Percentiles rank a stretch among this genome's conserved stretches.
Conservation (phyloP, 176 grass and related monocot species). For the Lolium perenne region DNA sequence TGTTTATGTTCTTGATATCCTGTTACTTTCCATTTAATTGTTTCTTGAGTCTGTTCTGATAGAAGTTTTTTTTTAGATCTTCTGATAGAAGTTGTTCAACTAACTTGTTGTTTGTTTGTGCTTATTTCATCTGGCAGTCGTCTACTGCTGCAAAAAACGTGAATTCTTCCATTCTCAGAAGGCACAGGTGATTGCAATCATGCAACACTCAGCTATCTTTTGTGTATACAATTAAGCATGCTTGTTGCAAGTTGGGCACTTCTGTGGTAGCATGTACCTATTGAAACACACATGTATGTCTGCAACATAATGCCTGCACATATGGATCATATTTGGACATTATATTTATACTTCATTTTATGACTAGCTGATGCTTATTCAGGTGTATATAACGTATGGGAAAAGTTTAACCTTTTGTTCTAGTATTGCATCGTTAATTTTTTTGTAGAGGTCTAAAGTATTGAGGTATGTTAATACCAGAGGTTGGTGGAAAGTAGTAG, state of each 20-base stretch:
- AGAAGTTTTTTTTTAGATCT: neutral
- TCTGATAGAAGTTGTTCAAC: conserved; percentile 2
- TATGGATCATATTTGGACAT: conserved; percentile 5
- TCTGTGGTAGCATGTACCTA: neutral
- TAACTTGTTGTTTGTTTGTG: conserved; percentile 34
- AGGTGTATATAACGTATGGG: neutral
- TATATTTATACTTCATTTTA: conserved; percentile 1
- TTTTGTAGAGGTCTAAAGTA: neutral
- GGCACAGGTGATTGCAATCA: conserved; percentile 66
- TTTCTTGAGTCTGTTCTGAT: neutral
- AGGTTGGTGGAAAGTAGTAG: neutral
- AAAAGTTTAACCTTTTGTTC: neutral
- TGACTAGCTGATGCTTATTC: neutral
- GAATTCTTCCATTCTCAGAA: conserved; percentile 93
- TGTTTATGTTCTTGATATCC: conserved; percentile 40
- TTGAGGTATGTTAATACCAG: neutral
- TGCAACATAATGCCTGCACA: neutral
- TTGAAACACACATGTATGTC: conserved; percentile 17
- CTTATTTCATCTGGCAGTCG: conserved; percentile 63
- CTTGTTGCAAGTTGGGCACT: conserved; percentile 6
- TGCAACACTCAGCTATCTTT: conserved; percentile 17
- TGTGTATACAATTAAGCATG: neutral
- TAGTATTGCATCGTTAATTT: neutral
- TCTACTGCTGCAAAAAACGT: conserved; percentile 65
- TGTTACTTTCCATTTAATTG: neutral